Conservation (phyloP, 2,329 filamentous ascomycete genomes). For the Xylariales sp. region DNA sequence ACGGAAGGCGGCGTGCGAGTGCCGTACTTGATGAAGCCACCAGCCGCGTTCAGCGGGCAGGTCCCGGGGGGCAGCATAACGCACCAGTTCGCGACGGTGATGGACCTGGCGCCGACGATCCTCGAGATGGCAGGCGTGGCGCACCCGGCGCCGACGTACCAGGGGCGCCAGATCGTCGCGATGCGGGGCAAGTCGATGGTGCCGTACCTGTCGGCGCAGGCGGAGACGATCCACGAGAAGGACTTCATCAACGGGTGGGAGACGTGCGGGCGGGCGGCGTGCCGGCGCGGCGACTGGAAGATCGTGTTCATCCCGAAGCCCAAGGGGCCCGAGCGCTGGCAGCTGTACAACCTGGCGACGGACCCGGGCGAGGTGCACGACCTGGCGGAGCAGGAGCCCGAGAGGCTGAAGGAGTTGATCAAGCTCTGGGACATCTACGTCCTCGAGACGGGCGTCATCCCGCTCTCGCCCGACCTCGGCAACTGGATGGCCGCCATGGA, state of each 20-base stretch:
- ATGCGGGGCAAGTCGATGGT: slow-evolving; percentile 53
- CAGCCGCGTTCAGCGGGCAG: slow-evolving; percentile 44
- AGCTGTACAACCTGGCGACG: slow-evolving; percentile 59
- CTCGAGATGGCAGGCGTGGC: slow-evolving; percentile 60
- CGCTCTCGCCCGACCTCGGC: slow-evolving; percentile 67
- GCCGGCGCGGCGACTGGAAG: slow-evolving; percentile 54
- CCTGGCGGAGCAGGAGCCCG: slow-evolving; percentile 50
- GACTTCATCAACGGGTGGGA: slow-evolving; percentile 55
- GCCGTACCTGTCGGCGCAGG: slow-evolving; percentile 45
- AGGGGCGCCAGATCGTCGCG: slow-evolving; percentile 50
- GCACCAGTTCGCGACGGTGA: slow-evolving; percentile 63
- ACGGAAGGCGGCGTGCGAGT: slow-evolving; percentile 64
- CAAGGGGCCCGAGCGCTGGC: slow-evolving; percentile 62
- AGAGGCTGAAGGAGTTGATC: slow-evolving; percentile 49
- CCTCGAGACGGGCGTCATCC: slow-evolving; percentile 69
- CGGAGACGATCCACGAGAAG: slow-evolving; percentile 51
- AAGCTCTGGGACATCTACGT: slow-evolving; percentile 53
- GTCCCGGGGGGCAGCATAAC: slow-evolving; percentile 55
- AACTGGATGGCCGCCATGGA: slow-evolving; percentile 70
- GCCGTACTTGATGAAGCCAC: slow-evolving; percentile 62
- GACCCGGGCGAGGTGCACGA: slow-evolving; percentile 60
- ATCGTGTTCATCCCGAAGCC: slow-evolving; percentile 61
- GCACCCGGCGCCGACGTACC: slow-evolving; percentile 64
- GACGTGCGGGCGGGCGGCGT: slow-evolving; percentile 51
- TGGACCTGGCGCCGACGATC: slow-evolving; percentile 62